Base-by-base conservation (phyloP, 1,139 yeast genomes). In the Insectozyma bohioensis region DNA sequence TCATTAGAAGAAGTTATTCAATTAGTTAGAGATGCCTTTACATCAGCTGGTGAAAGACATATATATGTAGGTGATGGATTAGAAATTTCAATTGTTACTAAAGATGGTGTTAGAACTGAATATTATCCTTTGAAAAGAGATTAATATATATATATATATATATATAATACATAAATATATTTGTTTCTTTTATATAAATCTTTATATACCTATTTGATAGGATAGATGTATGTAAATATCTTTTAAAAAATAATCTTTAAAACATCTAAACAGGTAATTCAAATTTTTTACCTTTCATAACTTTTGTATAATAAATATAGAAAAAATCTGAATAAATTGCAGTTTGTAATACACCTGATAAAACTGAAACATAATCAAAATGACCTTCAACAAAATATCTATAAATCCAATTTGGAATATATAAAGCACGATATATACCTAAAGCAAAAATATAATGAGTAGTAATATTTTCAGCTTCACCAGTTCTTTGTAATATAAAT, bases 21-120 rank as follows among this genome's bases (percentile, higher is more conserved):
- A 48, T 68, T 92, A 45, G 97, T 92, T 24, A 81, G 80, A 56
- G 98, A 92, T 63, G 95, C 98, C 6, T 92, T 92, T 56, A 74
- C 88, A 11, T 86, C 96, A 5, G 98, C 97, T 20, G 90, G 97
- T 16, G 98, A 92, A 65, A 85, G 98, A 71, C 97, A 94, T 59
- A 92, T 92, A 49, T 95, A 90, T 51, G 97, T 92, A 34, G 98
- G 98, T 67, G 98, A 92, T 65, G 95, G 94, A 6, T 74, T 92
- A 46, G 96, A 92, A 61, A 82, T 92, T 35, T 67, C 84, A 48
- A 85, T 92, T 50, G 92, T 92, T 35, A 87, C 97, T 11, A 90
- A 88, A 58, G 96, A 88, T 18, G 98, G 98, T 34, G 86, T 87
- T 32, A 76, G 81, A 62, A 80, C 76, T 32, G 95, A 87, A 56